Conservation (phyloP, 2,329 filamentous ascomycete species). For the Pezicula neosporulosa region DNA sequence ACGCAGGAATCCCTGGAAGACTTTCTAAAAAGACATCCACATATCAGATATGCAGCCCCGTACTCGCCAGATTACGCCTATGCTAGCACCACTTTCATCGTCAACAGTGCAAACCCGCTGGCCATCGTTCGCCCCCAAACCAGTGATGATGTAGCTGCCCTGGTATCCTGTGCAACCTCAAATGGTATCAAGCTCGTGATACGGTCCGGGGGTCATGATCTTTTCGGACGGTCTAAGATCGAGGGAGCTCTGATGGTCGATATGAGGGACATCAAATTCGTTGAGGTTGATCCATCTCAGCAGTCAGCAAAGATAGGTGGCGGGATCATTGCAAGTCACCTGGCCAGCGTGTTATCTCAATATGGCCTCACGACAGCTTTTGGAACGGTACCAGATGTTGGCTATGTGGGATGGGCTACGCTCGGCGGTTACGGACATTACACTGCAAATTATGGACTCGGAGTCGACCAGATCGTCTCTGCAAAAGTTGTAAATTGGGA, state of each 20-base stretch:
- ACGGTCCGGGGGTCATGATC: constrained; percentile 33
- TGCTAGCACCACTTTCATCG: constrained; percentile 7
- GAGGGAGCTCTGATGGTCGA: constrained; percentile 32
- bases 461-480: constrained; percentile 33
- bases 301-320: constrained; percentile 32
- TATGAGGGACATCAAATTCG: constrained; percentile 31
- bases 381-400: constrained; percentile 18
- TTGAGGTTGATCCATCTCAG: constrained; percentile 23
- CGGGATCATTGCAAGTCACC: constrained; percentile 21
- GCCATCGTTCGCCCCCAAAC: constrained; percentile 25
- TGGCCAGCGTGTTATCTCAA: constrained; percentile 24
- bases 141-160: constrained; percentile 20
- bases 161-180: constrained; percentile 17
- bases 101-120: constrained; percentile 8
- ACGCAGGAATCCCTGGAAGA: not conserved
- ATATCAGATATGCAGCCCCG: constrained; percentile 8
- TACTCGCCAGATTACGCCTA: constrained; percentile 8
- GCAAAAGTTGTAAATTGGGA: constrained; percentile 35
- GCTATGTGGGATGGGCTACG: constrained; percentile 32
- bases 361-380: constrained; percentile 24
- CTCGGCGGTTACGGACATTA: constrained; percentile 33
- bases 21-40: constrained; percentile 9
- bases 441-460: constrained; percentile 29
- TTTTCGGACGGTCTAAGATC: constrained; percentile 29
- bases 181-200: constrained; percentile 18